Evolutionary conservation across 1,139 yeast species (phyloP).

Genomic region (Petasospora fabianii): DNA sequence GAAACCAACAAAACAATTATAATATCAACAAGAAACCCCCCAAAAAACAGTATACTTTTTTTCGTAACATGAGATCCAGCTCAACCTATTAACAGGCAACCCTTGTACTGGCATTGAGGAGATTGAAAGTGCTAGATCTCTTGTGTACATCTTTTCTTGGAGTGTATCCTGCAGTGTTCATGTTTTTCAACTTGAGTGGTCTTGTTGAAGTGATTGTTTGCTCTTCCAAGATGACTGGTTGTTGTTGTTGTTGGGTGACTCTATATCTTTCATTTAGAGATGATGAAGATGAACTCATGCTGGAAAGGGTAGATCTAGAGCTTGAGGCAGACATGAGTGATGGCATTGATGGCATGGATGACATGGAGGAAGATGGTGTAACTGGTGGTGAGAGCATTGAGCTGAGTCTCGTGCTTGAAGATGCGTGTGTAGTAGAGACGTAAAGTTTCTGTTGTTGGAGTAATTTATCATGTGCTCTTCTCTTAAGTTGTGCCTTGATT

Average conservation of each 20-base stretch:
- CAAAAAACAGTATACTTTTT: too few species aligned
- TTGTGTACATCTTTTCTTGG: conserved; percentile 7
- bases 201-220: conserved; percentile 11
- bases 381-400: conserved; percentile 16
- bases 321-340: conserved; percentile 30
- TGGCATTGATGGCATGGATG: conserved; percentile 30
- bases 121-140: conserved; percentile 18
- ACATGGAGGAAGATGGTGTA: conserved; percentile 17
- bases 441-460: conserved; percentile 22
- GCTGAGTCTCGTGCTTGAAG: conserved; percentile 16
- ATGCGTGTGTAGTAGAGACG: conserved; percentile 19
- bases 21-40: too few species aligned
- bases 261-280: conserved; percentile 12
- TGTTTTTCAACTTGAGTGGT: conserved; percentile 20
- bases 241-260: conserved; percentile 2
- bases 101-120: conserved; percentile 16
- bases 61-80: too few species aligned
- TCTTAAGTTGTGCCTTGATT: conserved; percentile 46
- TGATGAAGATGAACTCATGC: conserved; percentile 14
- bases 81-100: conserved; percentile 3
- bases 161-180: conserved; percentile 13
- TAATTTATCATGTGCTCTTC: conserved; percentile 22
- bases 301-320: conserved; percentile 27
- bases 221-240: conserved; percentile 7
- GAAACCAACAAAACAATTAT: too few species aligned